Evolutionary conservation across 139 green algal genomes (phyloP).

Genomic region (Pseudopediastrum boryanum): DNA sequence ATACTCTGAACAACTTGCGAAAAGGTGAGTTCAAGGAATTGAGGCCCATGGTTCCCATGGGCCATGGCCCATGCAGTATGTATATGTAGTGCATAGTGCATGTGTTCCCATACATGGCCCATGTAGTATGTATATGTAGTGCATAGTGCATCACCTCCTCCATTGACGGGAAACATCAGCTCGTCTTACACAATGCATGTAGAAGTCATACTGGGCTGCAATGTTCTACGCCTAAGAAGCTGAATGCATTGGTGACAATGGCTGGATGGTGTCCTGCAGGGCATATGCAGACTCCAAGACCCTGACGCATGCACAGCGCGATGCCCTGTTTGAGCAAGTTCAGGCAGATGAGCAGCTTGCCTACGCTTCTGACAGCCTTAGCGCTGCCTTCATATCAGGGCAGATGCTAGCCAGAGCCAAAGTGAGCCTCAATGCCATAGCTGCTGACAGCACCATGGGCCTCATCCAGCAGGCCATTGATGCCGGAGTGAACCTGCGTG

Average conservation of each 20-base stretch:
- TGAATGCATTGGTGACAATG: not conserved
- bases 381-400: conserved; percentile 67
- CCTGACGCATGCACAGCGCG: conserved; percentile 72
- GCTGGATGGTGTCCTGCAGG: conserved; percentile 32
- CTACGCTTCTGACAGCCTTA: conserved; percentile 69
- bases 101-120: not conserved
- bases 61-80: no score
- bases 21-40: conserved; percentile 38
- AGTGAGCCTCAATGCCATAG: conserved; percentile 45
- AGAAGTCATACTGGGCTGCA: not conserved
- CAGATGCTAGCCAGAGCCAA: conserved; percentile 70
- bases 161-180: not conserved
- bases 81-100: not conserved
- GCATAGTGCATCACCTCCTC: not conserved
- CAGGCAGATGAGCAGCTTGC: no score
- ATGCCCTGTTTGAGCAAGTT: conserved; percentile 73
- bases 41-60: not conserved
- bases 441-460: conserved; percentile 48
- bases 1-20: conserved; percentile 38
- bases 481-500: conserved; percentile 64
- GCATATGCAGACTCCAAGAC: conserved; percentile 84
- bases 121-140: not conserved
- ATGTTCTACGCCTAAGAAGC: not conserved
- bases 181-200: not conserved
- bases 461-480: conserved; percentile 75